Percentiles rank a stretch among this genome's conserved stretches.
phyloP scores from a whole-genome alignment of 371 early-diverging fungal genomes.

The Zychaea mexicana region DNA sequence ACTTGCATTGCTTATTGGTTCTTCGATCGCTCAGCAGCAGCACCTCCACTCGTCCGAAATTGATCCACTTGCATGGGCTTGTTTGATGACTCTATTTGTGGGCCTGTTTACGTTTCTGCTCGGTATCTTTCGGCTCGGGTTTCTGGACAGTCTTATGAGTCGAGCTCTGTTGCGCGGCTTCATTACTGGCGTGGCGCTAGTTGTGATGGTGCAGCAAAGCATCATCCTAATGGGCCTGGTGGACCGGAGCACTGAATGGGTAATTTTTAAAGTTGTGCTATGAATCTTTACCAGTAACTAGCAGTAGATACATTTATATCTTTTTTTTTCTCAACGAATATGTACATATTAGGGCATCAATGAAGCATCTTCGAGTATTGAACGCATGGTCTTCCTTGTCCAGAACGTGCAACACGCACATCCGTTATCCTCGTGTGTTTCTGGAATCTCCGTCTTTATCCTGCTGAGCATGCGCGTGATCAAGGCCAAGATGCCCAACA shows the following conservation, averaged over 20 bases:
- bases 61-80: constrained; percentile 50
- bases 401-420: constrained; percentile 61
- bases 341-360: constrained; percentile 43
- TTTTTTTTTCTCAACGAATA: not conserved
- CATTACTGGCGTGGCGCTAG: constrained; percentile 90
- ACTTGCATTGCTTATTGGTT: constrained; percentile 23
- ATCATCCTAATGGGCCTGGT: constrained; percentile 80
- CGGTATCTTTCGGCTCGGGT: constrained; percentile 92
- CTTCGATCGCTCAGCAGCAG: constrained; percentile 26
- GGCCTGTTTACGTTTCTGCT: constrained; percentile 84
- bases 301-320: not conserved
- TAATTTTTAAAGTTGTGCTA: not conserved
- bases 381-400: constrained; percentile 66
- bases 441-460: constrained; percentile 68
- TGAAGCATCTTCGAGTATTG: constrained; percentile 75
- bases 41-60: constrained; percentile 38
- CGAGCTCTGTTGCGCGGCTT: constrained; percentile 91
- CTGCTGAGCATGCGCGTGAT: constrained; percentile 58
- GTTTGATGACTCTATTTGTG: constrained; percentile 74
- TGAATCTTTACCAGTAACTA: not conserved
- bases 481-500: constrained; percentile 56
- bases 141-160: constrained; percentile 92
- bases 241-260: constrained; percentile 18
- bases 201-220: constrained; percentile 86
- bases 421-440: constrained; percentile 67